Conservation (phyloP, 129 eudicot genomes). For the Centrapalus pauciflorus region DNA sequence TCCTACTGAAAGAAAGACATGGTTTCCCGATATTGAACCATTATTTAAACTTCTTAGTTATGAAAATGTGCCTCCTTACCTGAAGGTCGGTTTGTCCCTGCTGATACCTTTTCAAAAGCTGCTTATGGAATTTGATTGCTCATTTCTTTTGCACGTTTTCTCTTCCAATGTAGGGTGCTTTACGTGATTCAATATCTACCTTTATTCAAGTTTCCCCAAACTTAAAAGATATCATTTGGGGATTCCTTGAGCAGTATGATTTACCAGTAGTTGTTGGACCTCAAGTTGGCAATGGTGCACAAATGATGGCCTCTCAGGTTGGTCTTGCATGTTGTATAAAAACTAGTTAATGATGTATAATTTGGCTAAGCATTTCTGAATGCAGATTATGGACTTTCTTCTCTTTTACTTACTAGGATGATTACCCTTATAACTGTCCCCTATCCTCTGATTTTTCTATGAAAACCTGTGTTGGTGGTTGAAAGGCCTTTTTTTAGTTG, state of each 20-base stretch:
- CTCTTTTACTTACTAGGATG: neutral
- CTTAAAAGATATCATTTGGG: conserved; percentile 82
- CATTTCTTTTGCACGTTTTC: conserved; percentile 3
- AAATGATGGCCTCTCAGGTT: conserved; percentile 66
- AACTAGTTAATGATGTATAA: neutral
- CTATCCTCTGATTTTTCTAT: neutral
- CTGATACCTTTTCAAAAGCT: neutral
- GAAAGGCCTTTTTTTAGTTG: neutral
- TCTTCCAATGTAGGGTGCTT: conserved; percentile 65
- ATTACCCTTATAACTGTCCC: neutral
- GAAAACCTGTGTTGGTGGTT: neutral
- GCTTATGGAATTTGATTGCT: neutral
- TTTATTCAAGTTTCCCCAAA: conserved; percentile 78
- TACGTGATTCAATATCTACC: conserved; percentile 69
- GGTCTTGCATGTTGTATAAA: neutral
- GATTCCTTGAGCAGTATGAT: conserved; percentile 90
- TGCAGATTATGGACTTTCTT: neutral
- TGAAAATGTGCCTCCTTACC: conserved; percentile 94
- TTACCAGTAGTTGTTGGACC: conserved; percentile 95
- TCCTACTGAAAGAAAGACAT: conserved; percentile 73
- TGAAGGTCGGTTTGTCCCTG: conserved; percentile 52
- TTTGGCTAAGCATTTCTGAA: neutral
- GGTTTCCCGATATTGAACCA: conserved; percentile 97
- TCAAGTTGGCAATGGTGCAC: conserved; percentile 48
- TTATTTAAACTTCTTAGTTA: conserved; percentile 94